Base-by-base conservation (phyloP, 305 asterid species). In the Fraxinus greggii region DNA sequence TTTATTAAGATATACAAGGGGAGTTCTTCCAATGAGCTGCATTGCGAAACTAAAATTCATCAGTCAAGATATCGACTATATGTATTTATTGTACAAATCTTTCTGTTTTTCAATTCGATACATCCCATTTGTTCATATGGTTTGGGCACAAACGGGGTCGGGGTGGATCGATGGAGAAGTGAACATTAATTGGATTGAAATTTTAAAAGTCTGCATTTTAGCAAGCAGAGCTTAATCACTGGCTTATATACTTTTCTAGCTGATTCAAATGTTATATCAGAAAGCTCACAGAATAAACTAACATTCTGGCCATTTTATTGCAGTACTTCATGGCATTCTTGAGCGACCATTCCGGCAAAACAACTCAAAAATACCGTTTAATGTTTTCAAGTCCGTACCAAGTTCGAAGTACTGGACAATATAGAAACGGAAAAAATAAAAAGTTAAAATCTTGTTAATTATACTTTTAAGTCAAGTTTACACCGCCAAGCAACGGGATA, bases 21-120 rank as follows among this genome's bases (percentile, higher is more conserved):
- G 99, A 1, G 99, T 95, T 85, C 90, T 89, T 12, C 99, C 99
- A 73, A 95, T 94, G 13, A 95, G 92, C 98, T 95, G 97, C 88
- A 84, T 48, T n/a, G 36, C 67, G 24, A 36, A 78, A 73, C 8
- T 65, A 42, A 12, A 65, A 67, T 61, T 33, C 40, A 75, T 83
- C 33, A 85, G 4, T 76, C 48, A 9, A 42, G 1, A 78, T 12
- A 26, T 28, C 19, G 7, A 77, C 33, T 51, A 51, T 17, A 17
- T 5, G 23, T 51, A 17, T 51, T 17, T 51, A 51, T 51, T 51
- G 67, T 56, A 56, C 67, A 56, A n/a, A 19, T 19, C 28, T 56
- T 56, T 56, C 26, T 5, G 7, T n/a, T 56, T 54, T 54, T 56
- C 26, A 56, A 54, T 3, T 54, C 24, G 26, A 56, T 56, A 56